These are phyloP conservation scores for Cyberlindnera mississippiensis DNA, from an alignment of 805 yeast genomes.

Conservation along the genomic window DNA sequence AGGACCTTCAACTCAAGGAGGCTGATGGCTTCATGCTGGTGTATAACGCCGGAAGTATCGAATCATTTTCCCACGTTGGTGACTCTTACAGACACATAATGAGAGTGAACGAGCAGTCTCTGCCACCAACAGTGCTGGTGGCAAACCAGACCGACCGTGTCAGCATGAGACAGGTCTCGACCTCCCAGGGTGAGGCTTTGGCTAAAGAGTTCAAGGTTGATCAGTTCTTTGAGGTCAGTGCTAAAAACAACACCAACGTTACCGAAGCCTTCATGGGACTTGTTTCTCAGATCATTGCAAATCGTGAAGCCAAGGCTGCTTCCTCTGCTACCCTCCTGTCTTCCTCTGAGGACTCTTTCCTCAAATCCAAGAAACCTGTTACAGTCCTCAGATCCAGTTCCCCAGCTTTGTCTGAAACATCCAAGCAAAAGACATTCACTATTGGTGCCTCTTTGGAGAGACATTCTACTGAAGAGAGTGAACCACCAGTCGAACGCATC, in stretches of 20 bases:
- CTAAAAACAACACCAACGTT: constrained; percentile 17
- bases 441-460: constrained; percentile 11
- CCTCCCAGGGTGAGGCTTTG: constrained; percentile 15
- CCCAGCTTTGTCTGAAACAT: neutral
- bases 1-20: constrained; percentile 38
- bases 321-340: neutral
- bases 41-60: constrained; percentile 14
- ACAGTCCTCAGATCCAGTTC: neutral
- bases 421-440: constrained; percentile 11
- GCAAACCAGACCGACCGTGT: constrained; percentile 18
- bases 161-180: constrained; percentile 12
- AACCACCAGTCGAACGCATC: neutral
- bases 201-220: constrained; percentile 15
- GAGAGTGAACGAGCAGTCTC: constrained; percentile 12
- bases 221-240: constrained; percentile 19
- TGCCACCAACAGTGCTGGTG: constrained; percentile 22
- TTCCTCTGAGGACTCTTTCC: neutral
- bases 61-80: constrained; percentile 13
- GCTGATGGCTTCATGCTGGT: constrained; percentile 24
- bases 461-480: neutral
- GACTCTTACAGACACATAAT: constrained; percentile 18
- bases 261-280: constrained; percentile 17
- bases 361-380: neutral
- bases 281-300: constrained; percentile 2
- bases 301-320: neutral